Base-by-base conservation (phyloP, 2,329 filamentous ascomycete species). In the Calonectria naviculata region DNA sequence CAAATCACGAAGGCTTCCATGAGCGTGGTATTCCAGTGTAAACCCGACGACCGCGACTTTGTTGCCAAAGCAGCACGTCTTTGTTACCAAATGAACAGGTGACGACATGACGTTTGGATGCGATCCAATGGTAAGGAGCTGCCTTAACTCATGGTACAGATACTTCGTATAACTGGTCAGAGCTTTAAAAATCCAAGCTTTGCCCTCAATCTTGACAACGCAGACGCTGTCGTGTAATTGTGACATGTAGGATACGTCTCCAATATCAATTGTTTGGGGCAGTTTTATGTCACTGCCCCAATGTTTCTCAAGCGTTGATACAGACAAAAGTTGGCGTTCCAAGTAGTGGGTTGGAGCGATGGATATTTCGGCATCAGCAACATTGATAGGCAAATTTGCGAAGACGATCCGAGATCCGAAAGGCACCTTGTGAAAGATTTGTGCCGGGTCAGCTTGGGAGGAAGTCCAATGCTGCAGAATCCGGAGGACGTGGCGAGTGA, bases 141-240 rank as follows among this genome's bases (percentile, higher is more conserved):
- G 85, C 65, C 87, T 87, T 21, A 92, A 83, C 79, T 92, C 90
- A 74, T 91, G 89, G 76, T 91, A 92, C 42, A 92, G 82, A 75
- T 89, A 91, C 76, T 91, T 91, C 71, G 88, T 85, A 73, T 86
- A 87, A 79, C 87, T 89, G 3, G 87, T 88, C 47, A 91, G 78
- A 4, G 89, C 88, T 78, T 92, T 92, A 80, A 92, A 86, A 67
- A 91, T 87, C 83, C 86, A 88, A 3, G 83, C 78, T 58, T 81
- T 75, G 8, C 80, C 82, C 24, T 81, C 73, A 46, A 88, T 82
- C 36, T 82, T 81, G 52, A 91, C 88, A 17, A 91, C 81, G 67
- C 87, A 90, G 52, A 91, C 87, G 71, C 89, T 90, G 76, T 92
- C 90, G 73, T 91, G 88, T 21, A 91, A 80, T 78, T 91, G 87